Conservation (phyloP, 2,329 filamentous ascomycete genomes). For the Aureobasidium subglaciale region DNA sequence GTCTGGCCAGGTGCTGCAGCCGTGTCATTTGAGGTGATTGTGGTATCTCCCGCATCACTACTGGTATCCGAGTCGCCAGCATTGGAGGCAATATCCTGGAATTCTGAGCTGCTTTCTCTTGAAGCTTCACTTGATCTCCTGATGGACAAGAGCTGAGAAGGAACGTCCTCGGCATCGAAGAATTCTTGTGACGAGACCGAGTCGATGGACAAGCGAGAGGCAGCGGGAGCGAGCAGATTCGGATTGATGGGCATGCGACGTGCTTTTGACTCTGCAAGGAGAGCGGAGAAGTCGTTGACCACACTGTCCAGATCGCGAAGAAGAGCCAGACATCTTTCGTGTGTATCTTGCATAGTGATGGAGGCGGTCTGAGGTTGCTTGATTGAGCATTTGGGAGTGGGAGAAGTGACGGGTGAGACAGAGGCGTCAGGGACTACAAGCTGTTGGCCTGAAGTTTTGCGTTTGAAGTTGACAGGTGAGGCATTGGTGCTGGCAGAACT, state of each 20-base stretch:
- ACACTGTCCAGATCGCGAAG: conserved; percentile 78
- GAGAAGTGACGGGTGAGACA: conserved; percentile 27
- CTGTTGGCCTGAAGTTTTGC: conserved; percentile 46
- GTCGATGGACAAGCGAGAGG: conserved; percentile 65
- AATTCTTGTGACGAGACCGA: conserved; percentile 82
- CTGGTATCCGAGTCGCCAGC: conserved; percentile 56
- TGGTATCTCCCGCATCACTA: conserved; percentile 48
- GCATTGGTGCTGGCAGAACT: conserved; percentile 44
- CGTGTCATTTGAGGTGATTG: conserved; percentile 21
- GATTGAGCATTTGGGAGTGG: conserved; percentile 32
- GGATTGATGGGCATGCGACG: conserved; percentile 48
- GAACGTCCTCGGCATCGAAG: conserved; percentile 77
- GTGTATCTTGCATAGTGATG: conserved; percentile 47
- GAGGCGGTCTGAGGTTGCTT: conserved; percentile 17
- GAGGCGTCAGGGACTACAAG: conserved; percentile 42
- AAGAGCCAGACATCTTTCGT: conserved; percentile 78
- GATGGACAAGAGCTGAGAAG: conserved; percentile 67
- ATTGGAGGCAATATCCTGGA: conserved; percentile 34
- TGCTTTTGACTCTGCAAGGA: conserved; percentile 73
- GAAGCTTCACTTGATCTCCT: conserved; percentile 61
- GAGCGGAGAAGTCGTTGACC: conserved; percentile 69
- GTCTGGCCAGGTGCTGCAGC: conserved; percentile 13
- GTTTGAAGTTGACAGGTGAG: conserved; percentile 36
- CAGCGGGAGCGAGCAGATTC: conserved; percentile 23
- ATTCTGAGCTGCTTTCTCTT: conserved; percentile 46